Percentiles rank a stretch among this genome's conserved stretches.
phyloP scores from a whole-genome alignment of 441 rosid genomes.

The Sinapis alba region DNA sequence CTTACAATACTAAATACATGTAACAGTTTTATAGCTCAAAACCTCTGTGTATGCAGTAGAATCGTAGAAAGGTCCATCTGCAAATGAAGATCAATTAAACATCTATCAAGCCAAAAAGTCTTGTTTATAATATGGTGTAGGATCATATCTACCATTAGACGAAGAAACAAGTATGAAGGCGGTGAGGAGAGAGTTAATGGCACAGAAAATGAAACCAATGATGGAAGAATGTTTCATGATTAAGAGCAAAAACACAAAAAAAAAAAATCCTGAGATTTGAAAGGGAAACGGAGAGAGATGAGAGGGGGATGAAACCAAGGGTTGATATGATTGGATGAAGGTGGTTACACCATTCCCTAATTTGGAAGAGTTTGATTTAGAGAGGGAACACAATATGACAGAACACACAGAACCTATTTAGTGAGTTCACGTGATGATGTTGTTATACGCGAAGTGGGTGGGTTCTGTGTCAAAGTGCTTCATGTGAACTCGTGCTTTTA shows the following conservation, averaged over 20 bases:
- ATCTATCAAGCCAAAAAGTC: slow-evolving; percentile 8
- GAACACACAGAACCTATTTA: slow-evolving; percentile 24
- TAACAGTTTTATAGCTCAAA: not conserved
- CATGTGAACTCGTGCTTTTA: slow-evolving; percentile 21
- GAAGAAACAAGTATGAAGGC: slow-evolving; percentile 35
- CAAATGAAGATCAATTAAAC: not conserved
- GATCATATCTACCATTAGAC: slow-evolving; percentile 42
- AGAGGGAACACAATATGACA: slow-evolving; percentile 30
- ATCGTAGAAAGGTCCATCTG: slow-evolving; percentile 70
- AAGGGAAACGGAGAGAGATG: slow-evolving; percentile 14
- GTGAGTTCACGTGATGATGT: slow-evolving; percentile 40
- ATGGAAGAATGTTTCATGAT: slow-evolving; percentile 22
- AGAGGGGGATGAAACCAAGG: not conserved
- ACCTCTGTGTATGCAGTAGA: slow-evolving; percentile 73
- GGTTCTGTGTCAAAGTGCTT: slow-evolving; percentile 11
- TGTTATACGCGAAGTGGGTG: slow-evolving; percentile 11
- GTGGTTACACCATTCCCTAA: slow-evolving; percentile 15
- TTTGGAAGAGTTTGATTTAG: slow-evolving; percentile 9
- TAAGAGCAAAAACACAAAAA: slow-evolving; percentile 21
- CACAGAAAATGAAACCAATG: slow-evolving; percentile 24
- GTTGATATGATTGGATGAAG: slow-evolving; percentile 1
- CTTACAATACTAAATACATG: not conserved
- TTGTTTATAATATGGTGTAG: not conserved
- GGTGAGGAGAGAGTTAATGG: slow-evolving; percentile 28
- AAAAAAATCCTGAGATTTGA: slow-evolving; percentile 4